Evolutionary conservation across 257 asterid genomes (phyloP).

Genomic region (Solanum pinnatisectum): DNA sequence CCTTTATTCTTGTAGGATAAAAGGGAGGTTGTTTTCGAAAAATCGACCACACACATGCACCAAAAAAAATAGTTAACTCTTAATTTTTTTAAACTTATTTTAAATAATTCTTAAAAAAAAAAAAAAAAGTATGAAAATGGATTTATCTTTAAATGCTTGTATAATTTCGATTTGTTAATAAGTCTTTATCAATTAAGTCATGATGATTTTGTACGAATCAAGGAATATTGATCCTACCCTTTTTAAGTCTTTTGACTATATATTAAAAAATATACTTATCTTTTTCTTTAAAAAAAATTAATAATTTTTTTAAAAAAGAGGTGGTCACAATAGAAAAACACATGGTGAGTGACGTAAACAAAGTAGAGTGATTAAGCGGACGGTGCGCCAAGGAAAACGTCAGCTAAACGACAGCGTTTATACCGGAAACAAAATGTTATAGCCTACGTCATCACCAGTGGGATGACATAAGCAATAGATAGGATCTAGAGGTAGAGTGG

Average conservation of each 20-base stretch:
- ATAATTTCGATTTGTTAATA: not conserved
- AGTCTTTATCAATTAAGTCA: not conserved
- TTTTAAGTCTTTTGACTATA: not conserved
- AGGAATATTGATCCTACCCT: not conserved
- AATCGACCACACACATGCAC: not conserved
- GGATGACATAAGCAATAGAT: not conserved
- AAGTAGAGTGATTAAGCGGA: not conserved
- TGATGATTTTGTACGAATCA: not conserved
- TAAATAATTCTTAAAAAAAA: not conserved
- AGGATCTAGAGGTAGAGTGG: not conserved
- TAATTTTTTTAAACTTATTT: too few species aligned
- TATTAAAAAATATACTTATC: too few species aligned
- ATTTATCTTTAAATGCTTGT: not conserved
- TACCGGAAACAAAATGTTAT: not conserved
- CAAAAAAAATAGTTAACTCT: not conserved
- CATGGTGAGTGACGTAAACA: not conserved
- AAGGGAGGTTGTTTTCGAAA: not conserved
- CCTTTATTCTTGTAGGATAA: not conserved
- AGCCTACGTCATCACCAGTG: not conserved
- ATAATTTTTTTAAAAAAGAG: not conserved
- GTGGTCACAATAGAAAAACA: not conserved
- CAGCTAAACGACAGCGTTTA: slow-evolving; percentile 5
- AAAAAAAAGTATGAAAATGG: not conserved
- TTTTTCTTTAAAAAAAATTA: not conserved
- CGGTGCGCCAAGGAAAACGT: slow-evolving; percentile 10